A percentile compares a stretch with the other conserved stretches of the same genome.
These are phyloP conservation scores for Kodamaea arcana DNA, from an alignment of 1,139 yeast genomes.

Conservation along the genomic window DNA sequence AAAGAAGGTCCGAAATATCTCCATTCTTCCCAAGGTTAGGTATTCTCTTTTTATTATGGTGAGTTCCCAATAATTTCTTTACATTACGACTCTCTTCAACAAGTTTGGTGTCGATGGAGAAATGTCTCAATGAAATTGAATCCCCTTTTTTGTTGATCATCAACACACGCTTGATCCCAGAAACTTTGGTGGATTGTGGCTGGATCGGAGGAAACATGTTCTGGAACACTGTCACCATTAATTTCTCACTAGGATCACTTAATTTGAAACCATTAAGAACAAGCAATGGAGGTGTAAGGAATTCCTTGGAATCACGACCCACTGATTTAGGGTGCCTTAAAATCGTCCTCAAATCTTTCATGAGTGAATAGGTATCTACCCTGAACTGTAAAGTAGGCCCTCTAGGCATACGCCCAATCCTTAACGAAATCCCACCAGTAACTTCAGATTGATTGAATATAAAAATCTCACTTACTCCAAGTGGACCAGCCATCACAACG, in stretches of 20 bases:
- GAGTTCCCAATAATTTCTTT: slow-evolving; percentile 69
- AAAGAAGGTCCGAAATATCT: slow-evolving; percentile 79
- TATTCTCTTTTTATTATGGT: slow-evolving; percentile 59
- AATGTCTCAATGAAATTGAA: slow-evolving; percentile 81
- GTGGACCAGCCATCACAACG: slow-evolving; percentile 94
- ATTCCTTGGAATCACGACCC: slow-evolving; percentile 60
- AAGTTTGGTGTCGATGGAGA: slow-evolving; percentile 79
- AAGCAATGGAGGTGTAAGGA: slow-evolving; percentile 76
- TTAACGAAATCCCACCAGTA: slow-evolving; percentile 74
- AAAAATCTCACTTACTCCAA: slow-evolving; percentile 86
- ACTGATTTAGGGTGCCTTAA: slow-evolving; percentile 68
- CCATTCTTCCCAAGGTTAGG: slow-evolving; percentile 68
- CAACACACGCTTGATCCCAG: slow-evolving; percentile 76
- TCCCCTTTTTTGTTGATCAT: slow-evolving; percentile 71
- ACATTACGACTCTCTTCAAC: slow-evolving; percentile 82
- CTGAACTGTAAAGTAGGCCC: slow-evolving; percentile 92
- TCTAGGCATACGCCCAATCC: slow-evolving; percentile 83
- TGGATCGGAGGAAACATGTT: slow-evolving; percentile 93
- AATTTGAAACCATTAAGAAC: slow-evolving; percentile 85
- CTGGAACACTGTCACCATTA: slow-evolving; percentile 86
- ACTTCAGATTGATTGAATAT: slow-evolving; percentile 78
- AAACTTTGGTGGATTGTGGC: slow-evolving; percentile 72
- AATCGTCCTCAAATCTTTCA: slow-evolving; percentile 73
- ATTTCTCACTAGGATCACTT: slow-evolving; percentile 66
- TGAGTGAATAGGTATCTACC: slow-evolving; percentile 70